phyloP scores from a whole-genome alignment of 2,329 filamentous ascomycete species.

The Aspergillus aculeatinus region DNA sequence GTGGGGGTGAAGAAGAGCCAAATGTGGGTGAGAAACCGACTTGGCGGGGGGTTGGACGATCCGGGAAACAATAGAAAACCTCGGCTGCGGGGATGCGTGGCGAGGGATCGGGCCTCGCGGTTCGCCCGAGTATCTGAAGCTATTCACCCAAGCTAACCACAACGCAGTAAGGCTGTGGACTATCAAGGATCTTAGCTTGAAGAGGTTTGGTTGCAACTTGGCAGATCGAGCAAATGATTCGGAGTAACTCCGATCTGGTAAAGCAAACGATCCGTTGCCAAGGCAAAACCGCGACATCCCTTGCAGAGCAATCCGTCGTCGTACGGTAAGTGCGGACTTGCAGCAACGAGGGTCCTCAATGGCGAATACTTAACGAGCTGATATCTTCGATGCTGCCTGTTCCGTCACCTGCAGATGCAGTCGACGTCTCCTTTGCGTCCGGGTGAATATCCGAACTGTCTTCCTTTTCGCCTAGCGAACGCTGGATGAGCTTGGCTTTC shows the following conservation, averaged over 20 bases:
- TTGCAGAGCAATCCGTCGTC: background rate
- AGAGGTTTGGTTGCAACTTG: background rate
- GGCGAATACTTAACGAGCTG: constrained; percentile 42
- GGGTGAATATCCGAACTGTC: constrained; percentile 28
- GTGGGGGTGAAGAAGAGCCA: background rate
- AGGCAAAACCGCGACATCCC: background rate
- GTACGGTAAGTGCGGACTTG: background rate
- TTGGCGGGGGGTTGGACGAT: background rate
- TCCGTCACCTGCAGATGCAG: constrained; percentile 32
- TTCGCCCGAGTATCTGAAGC: background rate
- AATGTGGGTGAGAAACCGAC: background rate
- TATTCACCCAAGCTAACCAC: background rate
- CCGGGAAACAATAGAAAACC: background rate
- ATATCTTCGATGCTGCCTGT: constrained; percentile 51
- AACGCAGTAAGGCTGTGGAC: background rate
- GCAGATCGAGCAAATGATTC: background rate
- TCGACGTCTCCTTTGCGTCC: constrained; percentile 30
- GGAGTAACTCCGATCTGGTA: constrained; percentile 3
- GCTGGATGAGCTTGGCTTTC: constrained; percentile 82
- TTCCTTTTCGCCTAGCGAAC: constrained; percentile 57
- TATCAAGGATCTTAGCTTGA: background rate
- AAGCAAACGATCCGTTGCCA: background rate
- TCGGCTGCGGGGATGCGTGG: background rate
- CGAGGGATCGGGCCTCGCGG: background rate
- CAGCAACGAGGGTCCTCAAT: constrained; percentile 25